Base-by-base conservation (phyloP, 495 filamentous ascomycete species). In the Aspergillus homomorphus region DNA sequence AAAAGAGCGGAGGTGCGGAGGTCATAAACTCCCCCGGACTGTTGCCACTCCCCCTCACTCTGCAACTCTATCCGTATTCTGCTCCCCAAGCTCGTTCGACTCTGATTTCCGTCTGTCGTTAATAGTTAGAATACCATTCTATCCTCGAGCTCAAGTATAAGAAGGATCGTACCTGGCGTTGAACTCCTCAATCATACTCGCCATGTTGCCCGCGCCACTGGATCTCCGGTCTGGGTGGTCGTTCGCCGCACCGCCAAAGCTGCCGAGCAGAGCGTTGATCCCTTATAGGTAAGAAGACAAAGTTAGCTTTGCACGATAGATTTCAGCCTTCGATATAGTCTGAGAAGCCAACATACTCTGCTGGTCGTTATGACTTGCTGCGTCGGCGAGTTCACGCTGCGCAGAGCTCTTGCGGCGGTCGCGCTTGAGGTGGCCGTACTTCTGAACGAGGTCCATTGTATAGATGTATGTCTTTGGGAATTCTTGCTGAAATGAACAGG, bases 361-460 rank as follows among this genome's bases (percentile, higher is more conserved):
- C 10, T 51, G 30, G 3, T 51, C 43, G 0, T 48, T 23, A 8
- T 59, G 57, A 12, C 18, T 2, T 14, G 48, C 50, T 6, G 24
- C 49, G 6, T 48, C 38, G 1, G 50, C 42, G 9, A 53, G 38
- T n/a, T 45, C 42, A 21, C 23, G 43, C 28, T 59, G 50, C 42
- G 20, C n/a, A 28, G 57, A 46, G 33, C 44, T 42, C 20, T 28
- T 23, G 22, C 48, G 48, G 2, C 33, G 18, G 24, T 53, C 49
- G 9, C 12, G 24, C 51, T 59, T 59, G 22, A 59, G 51, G 26
- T 59, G 57, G 22, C 57, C 57, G 24, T 22, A 50, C 21, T 59
- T 59, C 51, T 59, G 57, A 21, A 53, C 50, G 57, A 59, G 23
- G 24, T 59, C 57, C 57, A 59, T 58, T 20, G 6, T 58, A 48